Base-by-base conservation (phyloP, 2,329 filamentous ascomycete genomes). In the Exophiala aquamarina region DNA sequence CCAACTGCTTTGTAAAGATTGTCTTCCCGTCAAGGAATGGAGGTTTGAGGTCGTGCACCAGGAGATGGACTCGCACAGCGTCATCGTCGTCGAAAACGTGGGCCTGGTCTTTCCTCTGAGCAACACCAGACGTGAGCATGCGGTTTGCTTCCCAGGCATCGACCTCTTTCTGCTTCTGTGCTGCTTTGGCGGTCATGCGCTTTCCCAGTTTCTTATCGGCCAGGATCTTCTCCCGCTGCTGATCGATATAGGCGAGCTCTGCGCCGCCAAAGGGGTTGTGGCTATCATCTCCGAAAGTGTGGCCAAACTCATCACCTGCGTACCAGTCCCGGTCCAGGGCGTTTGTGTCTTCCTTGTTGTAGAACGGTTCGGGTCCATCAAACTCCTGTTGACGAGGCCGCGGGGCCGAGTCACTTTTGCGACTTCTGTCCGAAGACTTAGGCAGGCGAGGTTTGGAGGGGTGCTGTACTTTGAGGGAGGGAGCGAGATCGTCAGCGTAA, bases 121-220 rank as follows among this genome's bases (percentile, higher is more conserved):
- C 93, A 14, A 98, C 91, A 47, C 92, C 92, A 15, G 91, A 96
- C 1, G 91, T 93, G 51, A 98, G 77, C 93, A 98, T 97, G 49
- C 93, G 87, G 66, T 98, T 98, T 13, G 92, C 93, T 69, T 98
- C 94, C 93, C 93, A 98, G 0, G 91, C 92, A 69, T 98, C 93
- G 34, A 93, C 90, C 63, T 98, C 93, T 64, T 87, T 90, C 66
- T 95, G 89, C 60, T 91, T 88, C 68, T 95, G 89, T 48, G 89
- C 77, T 51, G 85, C 84, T 41, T 87, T 79, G 35, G 86, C 86
- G 63, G 82, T 89, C 65, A 86, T 77, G 3, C 82, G 76, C 60
- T 79, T 84, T 42, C 79, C 84, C 4, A 83, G 77, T 72, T 93
- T 93, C 75, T 89, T 93, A 67, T 94, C 88, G 7, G 83, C 76